Evolutionary conservation across 2,329 filamentous ascomycete genomes (phyloP), one percentile per base, ranked within the genome.

Genomic region (Neonectria faginata): DNA sequence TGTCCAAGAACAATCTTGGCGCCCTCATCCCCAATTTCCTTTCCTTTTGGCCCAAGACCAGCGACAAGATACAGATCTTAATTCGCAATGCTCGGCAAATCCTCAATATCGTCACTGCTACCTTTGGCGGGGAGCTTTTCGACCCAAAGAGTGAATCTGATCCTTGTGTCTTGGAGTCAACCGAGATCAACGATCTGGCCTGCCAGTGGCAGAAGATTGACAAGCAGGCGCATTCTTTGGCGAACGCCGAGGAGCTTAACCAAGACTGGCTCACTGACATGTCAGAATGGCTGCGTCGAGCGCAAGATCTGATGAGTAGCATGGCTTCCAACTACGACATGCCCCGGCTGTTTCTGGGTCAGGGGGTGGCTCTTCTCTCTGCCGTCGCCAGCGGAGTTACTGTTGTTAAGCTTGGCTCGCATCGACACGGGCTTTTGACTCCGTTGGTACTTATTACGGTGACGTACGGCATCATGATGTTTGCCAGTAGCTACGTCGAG

Each of bases 401-500:
- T 2, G 61, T 71, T 11, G 50, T 62, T 2, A 53, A 65, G 10
- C 62, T 70, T 10, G 66, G 67, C 22, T 39, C 54, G 9, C 56
- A 65, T 20, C 60, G 55, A 0, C 44, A 60, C 18, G 68, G 67
- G 0, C 59, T 63, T 14, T 71, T 83, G 11, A 61, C 76, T 9
- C 83, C 84, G 3, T 81, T 92, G 55, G 68, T 81, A 3, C 67
- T 85, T 2, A 81, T 89, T 31, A 86, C 86, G 0, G 52, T 89
- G 0, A 78, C 86, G 0, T 97, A 98, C 75, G 89, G 90, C 1
- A 77, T 88, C 41, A 97, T 97, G 89, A 98, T 98, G 94, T 98
- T 98, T 79, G 95, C 94, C 10, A 97, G 93, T 76, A 98, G 94
- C 75, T 99, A 96, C 77, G 93, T 99, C 2, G 96, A 99, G 79